Evolutionary conservation across 345 rosid genomes (phyloP), one percentile per base, ranked within the genome.

Genomic region (Mercurialis annua): DNA sequence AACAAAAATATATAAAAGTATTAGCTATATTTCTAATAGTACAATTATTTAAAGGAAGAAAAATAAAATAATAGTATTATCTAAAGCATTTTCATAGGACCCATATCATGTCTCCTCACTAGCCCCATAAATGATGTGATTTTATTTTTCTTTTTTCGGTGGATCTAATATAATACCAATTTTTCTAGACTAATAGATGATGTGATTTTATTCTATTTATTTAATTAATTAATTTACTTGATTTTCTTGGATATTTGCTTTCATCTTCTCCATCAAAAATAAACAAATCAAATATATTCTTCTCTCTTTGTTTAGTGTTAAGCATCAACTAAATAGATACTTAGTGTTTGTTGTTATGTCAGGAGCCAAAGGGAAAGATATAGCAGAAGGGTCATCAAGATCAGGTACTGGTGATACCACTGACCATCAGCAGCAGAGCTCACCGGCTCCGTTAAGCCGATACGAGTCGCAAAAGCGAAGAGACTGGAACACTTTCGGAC

Each of bases 401-500:
- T 49, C 47, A 21, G 31, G 31, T 18, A 20, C 34, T n/a, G 55
- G 55, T 50, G 23, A 21, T 26, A 54, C n/a, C 8, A 20, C 2
- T 30, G 60, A 51, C 17, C 67, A 38, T 29, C 54, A 27, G 17
- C 10, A 43, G 49, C 34, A 43, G 20, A 46, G 61, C 53, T 27
- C 8, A 79, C 81, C 81, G 29, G 79, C 88, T 11, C 84, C 85
- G 0, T 72, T 86, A 42, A 91, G 97, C 77, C 75, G 97, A 10
- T 91, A 91, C 62, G 96, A 88, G 73, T 87, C 96, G 3, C 97
- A 91, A 53, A 90, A 90, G 68, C 66, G 95, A 44, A 59, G 97
- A 71, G 97, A 90, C n/a, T 90, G 97, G 97, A 88, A 86, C 71
- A 90, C 97, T 71, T 90, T 90, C 57, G 87, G 95, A 10, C 97